phyloP scores from a whole-genome alignment of 176 grass and related monocot genomes.

The Ampelocalamus luodianensis region DNA sequence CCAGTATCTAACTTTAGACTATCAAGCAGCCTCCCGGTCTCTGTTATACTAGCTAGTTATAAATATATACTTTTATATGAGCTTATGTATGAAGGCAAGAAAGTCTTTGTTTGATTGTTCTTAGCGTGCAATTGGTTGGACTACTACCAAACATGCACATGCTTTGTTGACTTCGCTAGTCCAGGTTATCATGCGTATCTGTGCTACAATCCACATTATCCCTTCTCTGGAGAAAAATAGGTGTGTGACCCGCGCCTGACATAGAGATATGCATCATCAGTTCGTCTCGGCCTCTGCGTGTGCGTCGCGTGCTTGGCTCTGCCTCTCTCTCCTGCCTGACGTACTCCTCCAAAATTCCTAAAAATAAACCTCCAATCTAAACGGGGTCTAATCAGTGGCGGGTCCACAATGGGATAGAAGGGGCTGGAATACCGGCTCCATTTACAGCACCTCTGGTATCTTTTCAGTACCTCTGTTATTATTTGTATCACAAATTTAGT shows the following conservation, averaged over 20 bases:
- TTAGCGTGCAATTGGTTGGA: neutral
- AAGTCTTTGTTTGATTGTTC: neutral
- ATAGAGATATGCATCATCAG: neutral
- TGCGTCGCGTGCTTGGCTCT: too few species aligned
- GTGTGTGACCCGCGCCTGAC: neutral
- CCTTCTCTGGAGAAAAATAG: neutral
- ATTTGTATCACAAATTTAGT: too few species aligned
- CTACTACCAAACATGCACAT: neutral
- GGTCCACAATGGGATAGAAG: too few species aligned
- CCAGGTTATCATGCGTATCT: neutral
- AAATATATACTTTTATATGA: neutral
- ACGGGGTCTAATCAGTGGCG: neutral
- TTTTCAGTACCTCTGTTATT: too few species aligned
- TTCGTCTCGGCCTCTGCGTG: neutral
- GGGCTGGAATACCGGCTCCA: too few species aligned
- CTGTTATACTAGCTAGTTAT: neutral
- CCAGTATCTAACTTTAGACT: slow-evolving; percentile 22
- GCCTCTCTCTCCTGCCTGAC: too few species aligned
- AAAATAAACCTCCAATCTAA: neutral
- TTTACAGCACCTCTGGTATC: too few species aligned
- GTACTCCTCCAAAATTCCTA: neutral
- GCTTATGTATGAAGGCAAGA: neutral
- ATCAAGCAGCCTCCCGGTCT: neutral
- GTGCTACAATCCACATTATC: neutral
- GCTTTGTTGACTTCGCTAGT: slow-evolving; percentile 38